Percentiles rank a stretch among this genome's conserved stretches.
phyloP scores from a whole-genome alignment of 495 filamentous ascomycete genomes.

The Jackrogersella multiformis region DNA sequence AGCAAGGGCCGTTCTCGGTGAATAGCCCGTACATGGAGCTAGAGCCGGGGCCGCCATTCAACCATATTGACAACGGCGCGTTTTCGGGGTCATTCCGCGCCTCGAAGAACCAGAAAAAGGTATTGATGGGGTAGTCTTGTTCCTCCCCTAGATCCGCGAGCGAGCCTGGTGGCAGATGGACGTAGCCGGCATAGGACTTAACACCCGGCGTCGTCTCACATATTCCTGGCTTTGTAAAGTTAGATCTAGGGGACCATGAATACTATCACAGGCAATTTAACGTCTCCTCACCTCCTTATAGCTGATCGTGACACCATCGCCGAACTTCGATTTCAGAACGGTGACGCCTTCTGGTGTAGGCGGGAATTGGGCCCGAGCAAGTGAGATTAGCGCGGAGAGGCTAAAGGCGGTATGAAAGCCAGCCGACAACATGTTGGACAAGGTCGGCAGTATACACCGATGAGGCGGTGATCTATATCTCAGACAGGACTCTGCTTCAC shows the following conservation, averaged over 20 bases:
- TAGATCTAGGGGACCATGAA: neutral
- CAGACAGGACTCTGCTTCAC: no score
- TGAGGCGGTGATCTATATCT: neutral
- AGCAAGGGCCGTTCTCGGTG: conserved; percentile 48
- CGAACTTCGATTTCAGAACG: conserved; percentile 64
- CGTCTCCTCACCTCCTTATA: conserved; percentile 67
- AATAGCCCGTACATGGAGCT: conserved; percentile 44
- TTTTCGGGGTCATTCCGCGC: conserved; percentile 56
- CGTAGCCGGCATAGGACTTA: conserved; percentile 48
- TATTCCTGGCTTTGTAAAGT: conserved; percentile 42
- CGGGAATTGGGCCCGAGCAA: conserved; percentile 60
- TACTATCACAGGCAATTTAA: neutral
- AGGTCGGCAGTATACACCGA: neutral
- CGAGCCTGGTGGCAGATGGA: conserved; percentile 42
- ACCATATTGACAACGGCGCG: conserved; percentile 49
- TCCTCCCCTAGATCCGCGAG: conserved; percentile 43
- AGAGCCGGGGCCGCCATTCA: conserved; percentile 47
- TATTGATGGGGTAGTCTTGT: conserved; percentile 46
- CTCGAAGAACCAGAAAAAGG: conserved; percentile 52
- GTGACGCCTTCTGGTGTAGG: conserved; percentile 63
- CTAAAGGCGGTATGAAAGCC: conserved; percentile 14
- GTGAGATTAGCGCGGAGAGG: conserved; percentile 15
- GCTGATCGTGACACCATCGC: conserved; percentile 67
- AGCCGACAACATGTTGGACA: conserved; percentile 12
- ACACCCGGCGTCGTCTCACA: conserved; percentile 48